Percentiles rank a stretch among this genome's conserved stretches.
These are phyloP conservation scores for Mucor mucedo DNA, from an alignment of 371 early-diverging fungal species.

Conservation along the genomic window DNA sequence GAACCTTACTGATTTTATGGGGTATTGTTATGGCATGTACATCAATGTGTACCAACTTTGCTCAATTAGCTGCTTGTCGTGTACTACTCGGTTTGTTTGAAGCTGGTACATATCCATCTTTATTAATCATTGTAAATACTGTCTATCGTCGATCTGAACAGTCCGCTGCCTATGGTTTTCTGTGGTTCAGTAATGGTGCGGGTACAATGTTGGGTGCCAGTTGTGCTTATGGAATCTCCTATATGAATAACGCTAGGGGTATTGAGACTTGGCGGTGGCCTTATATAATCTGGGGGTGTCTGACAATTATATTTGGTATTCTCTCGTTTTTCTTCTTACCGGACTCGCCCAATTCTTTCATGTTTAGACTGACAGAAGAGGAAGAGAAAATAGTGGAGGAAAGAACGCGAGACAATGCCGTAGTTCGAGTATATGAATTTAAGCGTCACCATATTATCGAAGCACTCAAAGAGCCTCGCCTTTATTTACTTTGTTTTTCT, in stretches of 20 bases:
- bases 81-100: constrained; percentile 42
- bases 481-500: constrained; percentile 23
- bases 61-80: constrained; percentile 30
- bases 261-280: constrained; percentile 30
- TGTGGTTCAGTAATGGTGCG: constrained; percentile 22
- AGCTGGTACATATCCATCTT: constrained; percentile 34
- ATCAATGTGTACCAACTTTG: constrained; percentile 30
- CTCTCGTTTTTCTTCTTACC: constrained; percentile 25
- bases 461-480: constrained; percentile 30
- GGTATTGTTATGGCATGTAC: constrained; percentile 37
- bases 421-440: constrained; percentile 19
- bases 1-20: constrained; percentile 34
- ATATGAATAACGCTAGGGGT: constrained; percentile 24
- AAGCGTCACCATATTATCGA: constrained; percentile 26
- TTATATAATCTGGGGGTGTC: constrained; percentile 30
- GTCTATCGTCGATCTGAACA: constrained; percentile 45
- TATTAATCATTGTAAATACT: constrained; percentile 33
- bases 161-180: constrained; percentile 23
- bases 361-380: constrained; percentile 30
- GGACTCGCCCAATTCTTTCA: constrained; percentile 24
- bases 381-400: constrained; percentile 28
- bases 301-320: constrained; percentile 26
- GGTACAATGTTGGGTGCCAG: constrained; percentile 15
- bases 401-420: constrained; percentile 31
- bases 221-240: constrained; percentile 24